These are phyloP conservation scores for Zea luxurians DNA, from an alignment of 176 grass and related monocot genomes.

Conservation along the genomic window DNA sequence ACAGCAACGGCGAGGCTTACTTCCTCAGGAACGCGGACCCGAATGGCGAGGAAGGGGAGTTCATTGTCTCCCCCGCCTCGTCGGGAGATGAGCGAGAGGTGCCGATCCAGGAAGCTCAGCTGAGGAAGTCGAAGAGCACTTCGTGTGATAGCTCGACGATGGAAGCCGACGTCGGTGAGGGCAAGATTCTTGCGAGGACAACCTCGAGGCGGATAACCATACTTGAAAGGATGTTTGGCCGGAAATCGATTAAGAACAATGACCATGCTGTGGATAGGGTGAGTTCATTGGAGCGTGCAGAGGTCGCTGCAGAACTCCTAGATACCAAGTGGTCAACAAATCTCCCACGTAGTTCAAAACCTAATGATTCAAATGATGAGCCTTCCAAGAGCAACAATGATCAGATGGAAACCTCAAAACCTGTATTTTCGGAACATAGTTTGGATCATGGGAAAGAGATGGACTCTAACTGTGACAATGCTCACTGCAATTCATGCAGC, in stretches of 20 bases:
- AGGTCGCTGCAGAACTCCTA: slow-evolving; percentile 87
- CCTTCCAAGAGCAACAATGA: slow-evolving; percentile 31
- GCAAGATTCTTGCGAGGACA: slow-evolving; percentile 51
- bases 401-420: slow-evolving; percentile 33
- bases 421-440: slow-evolving; percentile 16
- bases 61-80: slow-evolving; percentile 52
- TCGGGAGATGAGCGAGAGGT: slow-evolving; percentile 62
- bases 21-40: slow-evolving; percentile 58
- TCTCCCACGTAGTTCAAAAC: slow-evolving; percentile 36
- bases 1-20: slow-evolving; percentile 77
- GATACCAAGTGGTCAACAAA: slow-evolving; percentile 85
- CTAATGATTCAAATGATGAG: slow-evolving; percentile 32
- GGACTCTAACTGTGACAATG: slow-evolving; percentile 23
- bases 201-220: slow-evolving; percentile 46
- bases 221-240: slow-evolving; percentile 73
- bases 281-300: slow-evolving; percentile 77
- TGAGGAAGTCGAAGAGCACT: slow-evolving; percentile 51
- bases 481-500: slow-evolving; percentile 28
- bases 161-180: slow-evolving; percentile 36
- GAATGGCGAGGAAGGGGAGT: slow-evolving; percentile 45
- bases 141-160: slow-evolving; percentile 42
- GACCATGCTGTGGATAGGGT: slow-evolving; percentile 47
- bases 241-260: slow-evolving; percentile 54
- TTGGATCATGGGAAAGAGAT: slow-evolving; percentile 37
- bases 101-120: slow-evolving; percentile 26